Conservation (phyloP, 305 asterid genomes). For the Plantago lanceolata region DNA sequence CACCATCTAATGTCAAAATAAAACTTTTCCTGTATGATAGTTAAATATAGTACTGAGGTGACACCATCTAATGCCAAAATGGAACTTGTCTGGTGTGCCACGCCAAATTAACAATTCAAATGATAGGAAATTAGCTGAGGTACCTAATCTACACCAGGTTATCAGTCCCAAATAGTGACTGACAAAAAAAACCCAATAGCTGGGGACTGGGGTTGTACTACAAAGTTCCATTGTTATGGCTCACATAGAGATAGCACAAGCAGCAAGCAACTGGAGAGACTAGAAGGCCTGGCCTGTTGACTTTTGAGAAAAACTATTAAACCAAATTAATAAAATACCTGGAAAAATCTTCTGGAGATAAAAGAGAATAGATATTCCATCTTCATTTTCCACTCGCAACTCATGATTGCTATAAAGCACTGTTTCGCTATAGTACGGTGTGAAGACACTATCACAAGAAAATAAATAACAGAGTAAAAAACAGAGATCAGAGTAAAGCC, state of each 20-base stretch:
- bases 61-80: neutral
- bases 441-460: conserved; percentile 75
- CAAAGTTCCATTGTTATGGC: too few relatives aligned
- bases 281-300: conserved; percentile 3
- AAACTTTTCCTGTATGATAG: too few relatives aligned
- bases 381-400: conserved; percentile 89
- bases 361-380: conserved; percentile 90
- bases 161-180: neutral
- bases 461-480: conserved; percentile 26
- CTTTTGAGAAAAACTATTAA: neutral
- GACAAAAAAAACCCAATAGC: neutral
- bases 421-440: conserved; percentile 98
- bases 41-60: neutral
- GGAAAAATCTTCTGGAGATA: conserved; percentile 98
- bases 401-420: conserved; percentile 94
- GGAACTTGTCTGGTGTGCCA: neutral
- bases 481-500: conserved; percentile 28
- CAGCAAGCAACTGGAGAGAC: conserved; percentile 14
- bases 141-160: neutral
- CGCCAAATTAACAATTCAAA: too few relatives aligned
- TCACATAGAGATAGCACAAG: conserved; percentile 8
- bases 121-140: neutral
- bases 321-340: conserved; percentile 37
- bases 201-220: neutral
- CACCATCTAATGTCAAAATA: too few relatives aligned